Conservation (phyloP, 768 basidiomycete species). For the Mycena latifolia region DNA sequence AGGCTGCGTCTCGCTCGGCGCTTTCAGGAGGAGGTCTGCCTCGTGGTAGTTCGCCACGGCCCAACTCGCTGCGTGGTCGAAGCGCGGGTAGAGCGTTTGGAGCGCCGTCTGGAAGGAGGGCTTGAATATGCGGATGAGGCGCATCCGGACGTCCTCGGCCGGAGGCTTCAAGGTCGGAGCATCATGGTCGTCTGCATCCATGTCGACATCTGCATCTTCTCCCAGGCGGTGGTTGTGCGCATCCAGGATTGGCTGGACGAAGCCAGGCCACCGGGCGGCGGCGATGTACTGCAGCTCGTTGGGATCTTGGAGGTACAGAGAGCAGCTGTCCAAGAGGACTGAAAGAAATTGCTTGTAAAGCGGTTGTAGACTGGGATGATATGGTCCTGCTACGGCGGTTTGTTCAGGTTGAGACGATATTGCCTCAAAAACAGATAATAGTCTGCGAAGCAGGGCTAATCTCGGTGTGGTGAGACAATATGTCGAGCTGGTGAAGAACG, state of each 20-base stretch:
- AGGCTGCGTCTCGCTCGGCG: constrained; percentile 39
- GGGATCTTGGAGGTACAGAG: constrained; percentile 74
- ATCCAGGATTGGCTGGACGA: constrained; percentile 75
- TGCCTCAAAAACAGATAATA: constrained; percentile 53
- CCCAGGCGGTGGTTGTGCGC: constrained; percentile 53
- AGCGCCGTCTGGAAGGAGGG: constrained; percentile 72
- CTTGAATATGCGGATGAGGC: constrained; percentile 72
- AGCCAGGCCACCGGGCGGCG: constrained; percentile 85
- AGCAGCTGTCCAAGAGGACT: constrained; percentile 70
- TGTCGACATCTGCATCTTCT: constrained; percentile 34
- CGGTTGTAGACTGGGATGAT: constrained; percentile 66
- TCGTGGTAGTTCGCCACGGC: constrained; percentile 63
- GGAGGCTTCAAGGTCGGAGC: constrained; percentile 48
- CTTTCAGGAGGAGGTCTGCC: constrained; percentile 49
- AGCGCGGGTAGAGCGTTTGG: constrained; percentile 76
- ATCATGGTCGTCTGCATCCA: constrained; percentile 38
- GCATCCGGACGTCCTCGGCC: constrained; percentile 71
- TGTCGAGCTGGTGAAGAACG: background rate
- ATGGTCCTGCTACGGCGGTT: constrained; percentile 45
- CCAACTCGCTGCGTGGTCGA: constrained; percentile 77
- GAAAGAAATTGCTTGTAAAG: constrained; percentile 76
- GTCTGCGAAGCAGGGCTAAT: constrained; percentile 45
- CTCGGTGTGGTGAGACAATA: constrained; percentile 38
- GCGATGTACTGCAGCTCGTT: constrained; percentile 82
- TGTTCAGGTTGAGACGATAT: constrained; percentile 26